phyloP scores from a whole-genome alignment of 2,329 filamentous ascomycete species.

The Claviceps lovelessii region DNA sequence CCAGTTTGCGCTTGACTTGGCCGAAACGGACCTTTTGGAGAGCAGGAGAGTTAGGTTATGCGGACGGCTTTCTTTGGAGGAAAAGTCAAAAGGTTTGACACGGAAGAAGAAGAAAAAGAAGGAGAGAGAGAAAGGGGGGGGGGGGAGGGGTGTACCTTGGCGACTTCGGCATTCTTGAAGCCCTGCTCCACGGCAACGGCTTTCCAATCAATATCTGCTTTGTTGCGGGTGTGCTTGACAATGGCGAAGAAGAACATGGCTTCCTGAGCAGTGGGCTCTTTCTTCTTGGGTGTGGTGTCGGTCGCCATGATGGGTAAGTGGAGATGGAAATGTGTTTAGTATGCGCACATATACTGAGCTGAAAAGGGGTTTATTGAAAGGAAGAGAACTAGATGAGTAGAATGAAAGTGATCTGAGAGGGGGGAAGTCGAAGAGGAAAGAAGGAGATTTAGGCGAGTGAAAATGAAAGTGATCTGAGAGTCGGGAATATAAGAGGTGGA shows the following conservation, averaged over 20 bases:
- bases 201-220: conserved; percentile 34
- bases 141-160: conserved; percentile 21
- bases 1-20: conserved; percentile 34
- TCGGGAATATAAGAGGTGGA: too few species aligned
- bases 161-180: conserved; percentile 31
- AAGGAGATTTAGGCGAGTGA: too few species aligned
- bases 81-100: too few species aligned
- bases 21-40: conserved; percentile 28
- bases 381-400: too few species aligned
- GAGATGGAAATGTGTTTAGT: background rate
- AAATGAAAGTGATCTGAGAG: too few species aligned
- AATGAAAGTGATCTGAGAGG: too few species aligned
- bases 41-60: background rate
- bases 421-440: too few species aligned
- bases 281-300: conserved; percentile 12
- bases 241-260: conserved; percentile 31
- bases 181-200: conserved; percentile 26
- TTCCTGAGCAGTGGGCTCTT: conserved; percentile 26
- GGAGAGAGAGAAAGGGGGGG: too few species aligned
- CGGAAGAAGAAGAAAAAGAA: too few species aligned
- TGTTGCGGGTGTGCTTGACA: conserved; percentile 28
- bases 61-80: background rate
- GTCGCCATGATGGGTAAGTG: conserved; percentile 16
- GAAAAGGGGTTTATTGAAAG: too few species aligned
- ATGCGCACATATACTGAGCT: background rate